Percentiles rank a stretch among this genome's conserved stretches.
These are phyloP conservation scores for Linnemannia hyalina DNA, from an alignment of 192 early-diverging fungal species.

Conservation along the genomic window DNA sequence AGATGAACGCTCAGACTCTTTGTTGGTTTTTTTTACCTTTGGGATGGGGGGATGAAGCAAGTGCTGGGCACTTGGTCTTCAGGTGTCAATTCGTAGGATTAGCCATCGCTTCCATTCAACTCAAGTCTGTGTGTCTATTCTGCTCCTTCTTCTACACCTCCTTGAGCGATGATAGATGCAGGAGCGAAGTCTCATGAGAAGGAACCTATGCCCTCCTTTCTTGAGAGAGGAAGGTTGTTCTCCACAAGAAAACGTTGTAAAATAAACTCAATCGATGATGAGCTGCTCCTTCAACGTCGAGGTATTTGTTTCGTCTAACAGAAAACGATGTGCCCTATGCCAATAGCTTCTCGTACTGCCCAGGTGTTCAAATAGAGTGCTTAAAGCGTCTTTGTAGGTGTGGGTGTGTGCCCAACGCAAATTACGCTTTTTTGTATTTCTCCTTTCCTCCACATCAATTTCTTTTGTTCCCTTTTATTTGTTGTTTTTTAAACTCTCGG, in stretches of 20 bases:
- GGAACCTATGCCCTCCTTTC: background rate
- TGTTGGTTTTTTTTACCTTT: background rate
- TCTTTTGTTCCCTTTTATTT: background rate
- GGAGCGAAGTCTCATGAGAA: background rate
- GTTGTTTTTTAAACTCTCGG: slow-evolving; percentile 3
- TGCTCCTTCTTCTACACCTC: background rate
- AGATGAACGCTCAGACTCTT: background rate
- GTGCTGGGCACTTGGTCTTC: background rate
- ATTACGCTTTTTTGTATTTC: background rate
- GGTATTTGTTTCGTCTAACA: too few relatives aligned
- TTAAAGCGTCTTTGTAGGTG: background rate
- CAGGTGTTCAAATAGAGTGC: background rate
- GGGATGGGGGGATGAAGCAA: background rate
- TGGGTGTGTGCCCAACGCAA: background rate
- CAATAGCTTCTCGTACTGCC: background rate
- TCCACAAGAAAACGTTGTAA: background rate
- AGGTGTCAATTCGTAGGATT: background rate
- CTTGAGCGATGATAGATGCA: too few relatives aligned
- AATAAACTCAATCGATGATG: background rate
- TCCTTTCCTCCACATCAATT: background rate
- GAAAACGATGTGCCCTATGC: background rate
- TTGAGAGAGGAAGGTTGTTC: background rate
- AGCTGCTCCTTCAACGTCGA: background rate
- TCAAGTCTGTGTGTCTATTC: background rate
- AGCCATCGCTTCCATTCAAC: background rate